A percentile compares a stretch with the other conserved stretches of the same genome.
Conservation (phyloP, 768 basidiomycete genomes). For the Cyclocybe aegerita region DNA sequence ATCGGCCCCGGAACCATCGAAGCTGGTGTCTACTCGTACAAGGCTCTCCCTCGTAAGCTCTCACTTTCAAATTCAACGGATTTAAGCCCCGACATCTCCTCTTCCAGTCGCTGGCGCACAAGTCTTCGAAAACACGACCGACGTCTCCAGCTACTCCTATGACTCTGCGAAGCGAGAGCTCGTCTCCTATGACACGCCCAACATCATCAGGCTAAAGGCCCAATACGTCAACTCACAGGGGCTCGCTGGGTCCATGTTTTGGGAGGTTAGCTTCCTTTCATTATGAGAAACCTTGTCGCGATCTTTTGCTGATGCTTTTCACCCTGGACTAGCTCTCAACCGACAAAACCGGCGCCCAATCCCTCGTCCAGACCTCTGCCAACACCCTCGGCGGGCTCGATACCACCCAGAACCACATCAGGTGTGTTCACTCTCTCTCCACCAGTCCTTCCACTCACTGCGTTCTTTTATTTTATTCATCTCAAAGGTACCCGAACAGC, state of each 20-base stretch:
- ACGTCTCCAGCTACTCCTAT: constrained; percentile 80
- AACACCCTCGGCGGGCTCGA: constrained; percentile 53
- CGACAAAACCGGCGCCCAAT: constrained; percentile 58
- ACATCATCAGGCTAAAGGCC: constrained; percentile 64
- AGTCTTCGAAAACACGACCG: constrained; percentile 64
- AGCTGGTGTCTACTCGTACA: constrained; percentile 78
- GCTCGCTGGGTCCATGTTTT: constrained; percentile 74
- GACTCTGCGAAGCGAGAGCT: constrained; percentile 64
- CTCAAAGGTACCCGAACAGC: constrained; percentile 58
- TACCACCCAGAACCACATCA: constrained; percentile 63
- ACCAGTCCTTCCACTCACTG: background rate
- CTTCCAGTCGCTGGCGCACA: constrained; percentile 48
- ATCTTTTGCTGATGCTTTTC: background rate
- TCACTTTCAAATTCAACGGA: constrained; percentile 7
- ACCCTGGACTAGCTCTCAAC: constrained; percentile 44
- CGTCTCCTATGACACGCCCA: constrained; percentile 75
- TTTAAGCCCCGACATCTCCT: background rate
- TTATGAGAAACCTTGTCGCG: constrained; percentile 2
- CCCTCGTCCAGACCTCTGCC: constrained; percentile 53
- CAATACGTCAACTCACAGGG: constrained; percentile 61
- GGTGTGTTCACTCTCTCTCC: constrained; percentile 30
- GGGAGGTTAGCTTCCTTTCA: constrained; percentile 46
- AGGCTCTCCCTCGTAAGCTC: constrained; percentile 55
- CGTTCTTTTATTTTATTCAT: background rate
- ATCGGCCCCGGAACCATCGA: constrained; percentile 72